Evolutionary conservation across 148 eudicot species (phyloP), one percentile per base, ranked within the genome.

Genomic region (Spergularia bocconei): DNA sequence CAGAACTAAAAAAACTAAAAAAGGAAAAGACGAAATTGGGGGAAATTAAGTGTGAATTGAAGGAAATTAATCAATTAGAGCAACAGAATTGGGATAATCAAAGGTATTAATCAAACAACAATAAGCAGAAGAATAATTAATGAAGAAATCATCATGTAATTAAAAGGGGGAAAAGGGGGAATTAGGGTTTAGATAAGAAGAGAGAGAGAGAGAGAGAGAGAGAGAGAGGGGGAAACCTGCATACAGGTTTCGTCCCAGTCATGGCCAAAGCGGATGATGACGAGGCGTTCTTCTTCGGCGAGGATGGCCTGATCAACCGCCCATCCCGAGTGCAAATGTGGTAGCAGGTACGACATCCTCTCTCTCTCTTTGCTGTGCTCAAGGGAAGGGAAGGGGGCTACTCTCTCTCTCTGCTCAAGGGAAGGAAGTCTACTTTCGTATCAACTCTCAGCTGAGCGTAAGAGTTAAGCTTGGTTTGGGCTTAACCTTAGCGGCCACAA

Each of bases 201-300:
- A 12, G 2, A 13, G 7, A 10, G 17, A 54, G 14, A 39, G 50
- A 25, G n/a, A n/a, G n/a, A n/a, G n/a, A 11, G 54, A 12, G 2
- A 13, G 7, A 10, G 17, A 54, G 14, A 39, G 50, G n/a, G n/a
- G n/a, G n/a, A n/a, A n/a, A 88, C 91, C 91, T 89, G 93, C 93
- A 91, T 91, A 61, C 97, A 91, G 58, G 97, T 91, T 75, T 91
- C 91, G 77, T 91, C 97, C 97, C 97, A 91, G 61, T 91, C 91
- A 44, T 91, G 97, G 75, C 97, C 97, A 72, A 91, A 91, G 41
- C 97, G 97, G 77, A 91, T 91, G 85, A 91, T 83, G 80, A 89
- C 97, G 79, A 91, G 93, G 57, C 93, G 97, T 57, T 91, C 97
- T 83, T 91, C 97, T 78, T 91, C 97, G 59, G 97, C 93, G 52